Base-by-base conservation (phyloP, 495 filamentous ascomycete genomes). In the Podospora bellae-mahoneyi region DNA sequence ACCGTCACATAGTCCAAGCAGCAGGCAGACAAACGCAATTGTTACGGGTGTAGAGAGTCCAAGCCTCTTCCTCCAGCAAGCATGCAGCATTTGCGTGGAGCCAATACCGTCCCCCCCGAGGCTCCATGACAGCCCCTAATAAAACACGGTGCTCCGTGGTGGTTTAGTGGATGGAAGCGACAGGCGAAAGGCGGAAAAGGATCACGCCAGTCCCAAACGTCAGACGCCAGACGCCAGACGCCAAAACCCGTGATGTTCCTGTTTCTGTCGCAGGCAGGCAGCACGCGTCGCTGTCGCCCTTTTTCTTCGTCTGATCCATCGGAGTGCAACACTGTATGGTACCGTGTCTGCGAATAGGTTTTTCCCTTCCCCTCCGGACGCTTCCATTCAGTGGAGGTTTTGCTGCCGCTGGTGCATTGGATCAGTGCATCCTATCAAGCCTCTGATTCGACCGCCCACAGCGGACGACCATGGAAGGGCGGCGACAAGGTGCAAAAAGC, bases 291-390 rank as follows among this genome's bases (percentile, higher is more conserved):
- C 26, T 59, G 56, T 59, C 19, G 56, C 56, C 26, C 26, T 59
- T 59, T 59, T 13, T 57, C 16, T 48, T 48, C 30, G 30, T 28
- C 30, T 28, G 13, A 23, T 61, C 26, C 59, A 61, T 67, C 63
- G 56, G 68, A 66, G 67, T 76, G 74, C 72, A 62, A 74, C 72
- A 68, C 71, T 75, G 23, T 23, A 62, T 76, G 74, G 73, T 76
- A 75, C 76, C 73, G 73, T 75, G 74, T 78, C 71, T 74, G 66
- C 72, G 71, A 72, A 75, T 70, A 62, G 68, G 58, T 63, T 73
- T 74, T 68, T 23, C 23, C 23, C 66, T 65, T 68, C 70, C 69
- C 39, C 39, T 48, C 6, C 39, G 39, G 39, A 48, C 39, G 39
- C 9, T 48, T 48, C 39, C 39, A 48, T 48, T 48, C 39, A 48